These are phyloP conservation scores for Amorphotheca resinae DNA, from an alignment of 495 filamentous ascomycete genomes.

Conservation along the genomic window DNA sequence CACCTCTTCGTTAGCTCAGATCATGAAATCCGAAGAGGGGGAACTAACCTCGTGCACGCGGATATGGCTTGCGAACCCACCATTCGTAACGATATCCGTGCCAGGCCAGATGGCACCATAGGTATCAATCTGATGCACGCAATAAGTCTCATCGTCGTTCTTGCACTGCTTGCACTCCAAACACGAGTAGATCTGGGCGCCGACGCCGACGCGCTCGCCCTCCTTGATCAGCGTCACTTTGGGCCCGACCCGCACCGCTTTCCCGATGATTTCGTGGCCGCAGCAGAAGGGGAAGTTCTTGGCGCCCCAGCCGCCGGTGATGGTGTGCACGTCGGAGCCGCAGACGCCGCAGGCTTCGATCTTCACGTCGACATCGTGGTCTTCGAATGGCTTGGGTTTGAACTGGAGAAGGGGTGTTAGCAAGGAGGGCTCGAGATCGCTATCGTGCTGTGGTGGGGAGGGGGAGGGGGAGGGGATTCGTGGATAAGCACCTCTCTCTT, in stretches of 20 bases:
- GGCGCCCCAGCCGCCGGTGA: conserved; percentile 42
- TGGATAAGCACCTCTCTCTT: neutral
- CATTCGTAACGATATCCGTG: conserved; percentile 38
- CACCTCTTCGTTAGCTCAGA: conserved; percentile 15
- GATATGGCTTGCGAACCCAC: conserved; percentile 42
- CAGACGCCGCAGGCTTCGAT: conserved; percentile 45
- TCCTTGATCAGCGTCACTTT: conserved; percentile 43
- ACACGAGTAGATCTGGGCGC: conserved; percentile 42
- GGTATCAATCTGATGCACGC: conserved; percentile 40
- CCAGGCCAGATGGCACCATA: conserved; percentile 43
- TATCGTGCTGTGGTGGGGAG: too few species aligned
- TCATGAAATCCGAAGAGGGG: too few species aligned
- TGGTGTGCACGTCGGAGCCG: conserved; percentile 43
- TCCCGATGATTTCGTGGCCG: conserved; percentile 32
- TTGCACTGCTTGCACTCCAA: conserved; percentile 44
- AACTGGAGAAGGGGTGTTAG: conserved; percentile 35
- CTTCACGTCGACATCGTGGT: conserved; percentile 46
- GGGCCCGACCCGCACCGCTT: conserved; percentile 37
- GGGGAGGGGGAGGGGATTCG: neutral
- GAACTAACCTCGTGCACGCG: conserved; percentile 42
- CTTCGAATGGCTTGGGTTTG: conserved; percentile 43
- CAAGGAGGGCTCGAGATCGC: too few species aligned
- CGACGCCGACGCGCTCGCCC: conserved; percentile 45
- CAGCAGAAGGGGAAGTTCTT: conserved; percentile 40
- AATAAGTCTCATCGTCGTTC: conserved; percentile 47